These are phyloP conservation scores for Neostapfia colusana DNA, from an alignment of 176 grass and related monocot species.

Conservation along the genomic window DNA sequence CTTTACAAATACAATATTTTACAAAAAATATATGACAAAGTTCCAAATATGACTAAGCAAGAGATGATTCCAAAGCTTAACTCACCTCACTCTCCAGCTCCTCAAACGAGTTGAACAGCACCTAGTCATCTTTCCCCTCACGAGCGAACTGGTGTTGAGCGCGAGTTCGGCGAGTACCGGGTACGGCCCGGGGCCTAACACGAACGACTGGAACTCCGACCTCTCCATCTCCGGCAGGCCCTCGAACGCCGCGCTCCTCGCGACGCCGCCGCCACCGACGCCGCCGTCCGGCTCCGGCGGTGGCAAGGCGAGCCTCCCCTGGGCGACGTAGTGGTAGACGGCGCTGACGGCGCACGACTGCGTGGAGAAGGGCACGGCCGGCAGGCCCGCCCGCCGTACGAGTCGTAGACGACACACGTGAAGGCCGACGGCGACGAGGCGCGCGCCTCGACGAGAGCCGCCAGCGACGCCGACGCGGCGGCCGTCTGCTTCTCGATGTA, in stretches of 20 bases:
- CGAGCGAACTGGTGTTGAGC: no score
- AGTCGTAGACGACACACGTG: constrained; percentile 66
- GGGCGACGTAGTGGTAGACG: no score
- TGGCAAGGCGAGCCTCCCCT: constrained; percentile 36
- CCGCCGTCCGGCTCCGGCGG: neutral
- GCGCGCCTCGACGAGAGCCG: constrained; percentile 41
- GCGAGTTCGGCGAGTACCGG: no score
- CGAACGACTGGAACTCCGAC: constrained; percentile 57
- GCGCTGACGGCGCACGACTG: no score
- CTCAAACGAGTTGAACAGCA: no score
- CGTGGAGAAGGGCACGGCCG: constrained; percentile 48
- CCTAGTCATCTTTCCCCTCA: no score
- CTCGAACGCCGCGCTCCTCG: neutral
- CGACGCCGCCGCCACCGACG: no score
- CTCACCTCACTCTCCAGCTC: no score
- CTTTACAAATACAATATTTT: no score
- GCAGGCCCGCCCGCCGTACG: constrained; percentile 17
- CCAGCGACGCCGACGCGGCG: constrained; percentile 34
- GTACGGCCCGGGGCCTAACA: constrained; percentile 23
- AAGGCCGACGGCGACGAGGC: neutral
- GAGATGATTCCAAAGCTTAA: no score
- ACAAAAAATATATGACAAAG: no score
- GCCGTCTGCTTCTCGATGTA: constrained; percentile 34
- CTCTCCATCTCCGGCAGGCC: constrained; percentile 59
- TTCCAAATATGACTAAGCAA: no score